These are phyloP conservation scores for Candida manassasensis DNA, from an alignment of 805 yeast species.

Conservation along the genomic window DNA sequence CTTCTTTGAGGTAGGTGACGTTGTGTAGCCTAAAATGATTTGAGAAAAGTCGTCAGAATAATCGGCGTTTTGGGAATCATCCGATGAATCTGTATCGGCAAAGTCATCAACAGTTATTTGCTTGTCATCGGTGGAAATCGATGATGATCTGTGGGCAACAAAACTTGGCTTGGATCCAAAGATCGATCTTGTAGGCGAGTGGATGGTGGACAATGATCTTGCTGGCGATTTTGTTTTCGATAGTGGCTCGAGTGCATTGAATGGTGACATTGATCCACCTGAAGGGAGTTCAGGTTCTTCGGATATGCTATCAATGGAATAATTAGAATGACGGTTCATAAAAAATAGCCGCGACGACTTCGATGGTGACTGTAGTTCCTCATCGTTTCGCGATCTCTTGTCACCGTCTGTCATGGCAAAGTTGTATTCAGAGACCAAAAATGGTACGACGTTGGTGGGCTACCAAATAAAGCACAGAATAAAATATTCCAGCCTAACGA, in stretches of 20 bases:
- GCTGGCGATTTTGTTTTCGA: constrained; percentile 5
- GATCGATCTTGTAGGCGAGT: constrained; percentile 3
- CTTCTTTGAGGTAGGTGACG: constrained; percentile 8
- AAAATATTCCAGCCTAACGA: no score
- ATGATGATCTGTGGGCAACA: constrained; percentile 16
- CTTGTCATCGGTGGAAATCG: constrained; percentile 10
- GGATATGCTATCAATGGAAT: constrained; percentile 15
- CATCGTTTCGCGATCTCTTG: no score
- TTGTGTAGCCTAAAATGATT: background rate
- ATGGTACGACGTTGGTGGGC: no score
- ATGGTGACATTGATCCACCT: background rate
- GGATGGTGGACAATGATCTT: background rate
- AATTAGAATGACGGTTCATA: constrained; percentile 18
- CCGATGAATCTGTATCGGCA: constrained; percentile 29
- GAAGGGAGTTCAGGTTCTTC: constrained; percentile 2
- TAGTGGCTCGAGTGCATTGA: background rate
- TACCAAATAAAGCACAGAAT: no score
- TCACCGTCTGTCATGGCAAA: no score
- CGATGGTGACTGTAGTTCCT: constrained; percentile 23
- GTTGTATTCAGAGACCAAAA: no score
- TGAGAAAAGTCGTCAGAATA: background rate
- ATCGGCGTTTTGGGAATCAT: constrained; percentile 11
- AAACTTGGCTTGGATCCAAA: constrained; percentile 16
- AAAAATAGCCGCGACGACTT: constrained; percentile 22
- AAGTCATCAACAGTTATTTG: constrained; percentile 28